A percentile compares a stretch with the other conserved stretches of the same genome.
phyloP scores from a whole-genome alignment of 306 rosid species.

The Casuarina cunninghamiana region DNA sequence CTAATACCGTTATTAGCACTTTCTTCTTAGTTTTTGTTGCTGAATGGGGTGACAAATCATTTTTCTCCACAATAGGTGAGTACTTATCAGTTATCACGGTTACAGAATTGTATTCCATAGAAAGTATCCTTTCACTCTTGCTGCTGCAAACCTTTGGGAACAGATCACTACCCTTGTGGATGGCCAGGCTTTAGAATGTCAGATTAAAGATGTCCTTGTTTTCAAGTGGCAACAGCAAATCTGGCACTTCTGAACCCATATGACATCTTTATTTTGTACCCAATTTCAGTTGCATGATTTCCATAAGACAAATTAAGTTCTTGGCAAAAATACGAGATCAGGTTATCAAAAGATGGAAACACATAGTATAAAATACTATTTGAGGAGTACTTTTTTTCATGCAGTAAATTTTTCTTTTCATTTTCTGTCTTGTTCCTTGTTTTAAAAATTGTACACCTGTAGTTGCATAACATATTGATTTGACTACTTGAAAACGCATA shows the following conservation, averaged over 20 bases:
- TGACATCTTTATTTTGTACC: not conserved
- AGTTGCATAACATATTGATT: not conserved
- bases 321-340: not conserved
- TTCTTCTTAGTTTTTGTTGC: constrained; percentile 89
- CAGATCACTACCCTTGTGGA: constrained; percentile 3
- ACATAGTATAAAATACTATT: not conserved
- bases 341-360: not conserved
- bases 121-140: constrained; percentile 12
- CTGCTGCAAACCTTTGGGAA: constrained; percentile 9
- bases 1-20: constrained; percentile 73
- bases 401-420: constrained; percentile 3
- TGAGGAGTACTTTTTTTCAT: not conserved
- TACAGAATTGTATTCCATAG: not conserved
- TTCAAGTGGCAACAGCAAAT: not conserved
- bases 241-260: not conserved
- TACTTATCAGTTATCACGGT: constrained; percentile 8
- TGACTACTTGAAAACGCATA: not conserved
- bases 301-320: not conserved
- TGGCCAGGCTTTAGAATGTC: not conserved
- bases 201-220: not conserved
- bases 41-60: constrained; percentile 98
- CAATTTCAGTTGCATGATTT: constrained; percentile 17
- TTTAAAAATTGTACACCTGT: not conserved
- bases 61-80: constrained; percentile 96
- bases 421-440: not conserved